A percentile compares a stretch with the other conserved stretches of the same genome.
These are phyloP conservation scores for Phytopythium litorale DNA, from an alignment of 352 stramenopile species.

Conservation along the genomic window DNA sequence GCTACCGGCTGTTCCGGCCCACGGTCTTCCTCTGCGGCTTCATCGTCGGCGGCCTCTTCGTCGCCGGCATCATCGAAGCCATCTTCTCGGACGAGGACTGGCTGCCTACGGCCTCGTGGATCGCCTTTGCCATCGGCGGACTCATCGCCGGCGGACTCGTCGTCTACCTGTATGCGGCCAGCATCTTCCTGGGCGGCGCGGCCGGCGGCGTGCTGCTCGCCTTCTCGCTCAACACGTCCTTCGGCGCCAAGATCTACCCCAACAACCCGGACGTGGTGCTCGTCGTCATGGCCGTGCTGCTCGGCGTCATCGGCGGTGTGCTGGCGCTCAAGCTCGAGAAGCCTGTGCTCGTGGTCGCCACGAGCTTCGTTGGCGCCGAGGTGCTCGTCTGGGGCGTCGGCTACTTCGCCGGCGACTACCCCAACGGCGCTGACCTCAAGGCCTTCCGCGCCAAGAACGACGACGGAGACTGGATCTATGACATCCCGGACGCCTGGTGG, in stretches of 20 bases:
- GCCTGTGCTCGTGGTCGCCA: slow-evolving; percentile 47
- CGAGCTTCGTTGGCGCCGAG: slow-evolving; percentile 51
- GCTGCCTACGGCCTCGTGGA: slow-evolving; percentile 53
- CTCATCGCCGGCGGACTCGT: slow-evolving; percentile 35
- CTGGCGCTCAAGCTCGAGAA: slow-evolving; percentile 58
- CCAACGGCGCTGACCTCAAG: slow-evolving; percentile 50
- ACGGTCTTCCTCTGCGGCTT: slow-evolving; percentile 71
- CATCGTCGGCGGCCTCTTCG: slow-evolving; percentile 59
- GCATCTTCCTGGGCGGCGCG: slow-evolving; percentile 45
- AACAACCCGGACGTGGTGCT: slow-evolving; percentile 42
- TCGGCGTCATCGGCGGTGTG: slow-evolving; percentile 36
- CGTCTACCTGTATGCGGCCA: slow-evolving; percentile 42
- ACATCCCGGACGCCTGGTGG: slow-evolving; percentile 70
- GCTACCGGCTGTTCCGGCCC: slow-evolving; percentile 55
- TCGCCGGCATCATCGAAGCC: slow-evolving; percentile 47
- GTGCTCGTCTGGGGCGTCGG: slow-evolving; percentile 54
- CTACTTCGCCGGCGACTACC: slow-evolving; percentile 67
- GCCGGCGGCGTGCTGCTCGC: slow-evolving; percentile 46
- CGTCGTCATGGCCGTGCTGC: slow-evolving; percentile 29
- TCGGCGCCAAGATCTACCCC: slow-evolving; percentile 48
- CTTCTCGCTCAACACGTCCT: slow-evolving; percentile 43
- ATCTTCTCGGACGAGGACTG: slow-evolving; percentile 42
- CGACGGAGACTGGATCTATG: slow-evolving; percentile 51
- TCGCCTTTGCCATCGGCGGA: slow-evolving; percentile 43
- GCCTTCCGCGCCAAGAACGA: slow-evolving; percentile 32